Percentiles rank a stretch among this genome's conserved stretches.
These are phyloP conservation scores for barrel medic (Medicago truncatula) DNA, from an alignment of 306 rosid species.

Conservation along the genomic window MtrunA17r5.0-ANR NC_053044.1:4650001-4650500, in stretches of 20 bases:
- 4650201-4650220: conserved; percentile 34
- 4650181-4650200: conserved; percentile 40
- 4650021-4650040: neutral
- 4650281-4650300: conserved; percentile 10
- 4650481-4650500: no score
- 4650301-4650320: conserved; percentile 4
- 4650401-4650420: no score
- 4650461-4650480: no score
- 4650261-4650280: conserved; percentile 32
- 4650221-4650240: neutral
- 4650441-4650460: no score
- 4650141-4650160: conserved; percentile 28
- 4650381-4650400: no score
- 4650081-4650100: no score
- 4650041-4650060: no score
- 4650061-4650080: no score
- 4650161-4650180: conserved; percentile 26
- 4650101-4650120: conserved; percentile 41
- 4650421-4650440: no score
- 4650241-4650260: conserved; percentile 23
- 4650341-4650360: no score
- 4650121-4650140: conserved; percentile 39
- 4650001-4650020: conserved; percentile 32
- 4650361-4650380: no score
- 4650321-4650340: neutral